These are phyloP conservation scores for Delonix regia DNA, from an alignment of 306 rosid species.

Conservation along the genomic window DNA sequence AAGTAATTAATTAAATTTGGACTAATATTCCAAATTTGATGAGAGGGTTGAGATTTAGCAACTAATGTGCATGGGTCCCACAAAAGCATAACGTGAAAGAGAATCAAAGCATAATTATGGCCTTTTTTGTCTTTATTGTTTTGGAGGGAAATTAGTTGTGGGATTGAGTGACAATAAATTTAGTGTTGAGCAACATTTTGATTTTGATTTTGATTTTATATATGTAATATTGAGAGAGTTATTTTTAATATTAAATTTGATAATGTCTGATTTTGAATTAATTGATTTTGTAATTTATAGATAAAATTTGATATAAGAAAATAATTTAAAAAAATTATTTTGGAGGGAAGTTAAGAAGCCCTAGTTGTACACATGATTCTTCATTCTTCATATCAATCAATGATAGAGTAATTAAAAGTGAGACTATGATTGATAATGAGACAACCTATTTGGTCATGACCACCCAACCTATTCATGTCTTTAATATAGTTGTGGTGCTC, in stretches of 20 bases:
- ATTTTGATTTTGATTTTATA: too few relatives aligned
- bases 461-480: background rate
- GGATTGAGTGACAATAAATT: too few relatives aligned
- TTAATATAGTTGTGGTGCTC: background rate
- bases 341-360: conserved; percentile 1
- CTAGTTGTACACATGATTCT: conserved; percentile 17
- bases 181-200: too few relatives aligned
- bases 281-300: too few relatives aligned
- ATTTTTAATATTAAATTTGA: too few relatives aligned
- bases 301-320: too few relatives aligned
- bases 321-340: too few relatives aligned
- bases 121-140: background rate
- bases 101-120: conserved; percentile 29
- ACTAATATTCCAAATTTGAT: too few relatives aligned
- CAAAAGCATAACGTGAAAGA: conserved; percentile 19
- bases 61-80: conserved; percentile 37
- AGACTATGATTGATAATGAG: conserved; percentile 36
- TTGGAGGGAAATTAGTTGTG: too few relatives aligned
- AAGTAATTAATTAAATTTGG: background rate
- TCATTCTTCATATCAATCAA: conserved; percentile 26
- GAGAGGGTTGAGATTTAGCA: background rate
- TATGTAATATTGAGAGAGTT: too few relatives aligned
- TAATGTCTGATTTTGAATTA: too few relatives aligned
- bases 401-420: background rate
- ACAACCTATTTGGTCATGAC: conserved; percentile 30